A percentile compares a stretch with the other conserved stretches of the same genome.
Conservation (phyloP, 257 asterid genomes). For the Lavandula angustifolia region DNA sequence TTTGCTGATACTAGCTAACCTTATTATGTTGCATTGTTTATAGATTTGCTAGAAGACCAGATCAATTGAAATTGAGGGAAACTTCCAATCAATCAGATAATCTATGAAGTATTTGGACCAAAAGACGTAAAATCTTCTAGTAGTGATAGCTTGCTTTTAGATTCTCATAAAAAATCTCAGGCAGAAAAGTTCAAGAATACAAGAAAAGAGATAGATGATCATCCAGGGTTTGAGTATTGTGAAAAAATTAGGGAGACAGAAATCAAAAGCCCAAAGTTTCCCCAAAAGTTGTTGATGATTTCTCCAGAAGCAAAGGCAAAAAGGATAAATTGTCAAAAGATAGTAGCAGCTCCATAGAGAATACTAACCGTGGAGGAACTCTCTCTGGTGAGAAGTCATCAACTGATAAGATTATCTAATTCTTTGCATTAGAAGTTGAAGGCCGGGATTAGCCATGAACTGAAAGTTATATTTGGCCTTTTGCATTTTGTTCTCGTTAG, state of each 20-base stretch:
- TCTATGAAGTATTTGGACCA: slow-evolving; percentile 73
- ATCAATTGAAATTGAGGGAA: slow-evolving; percentile 85
- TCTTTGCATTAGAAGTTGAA: slow-evolving; percentile 38
- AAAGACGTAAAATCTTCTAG: slow-evolving; percentile 51
- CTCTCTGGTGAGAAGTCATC: slow-evolving; percentile 26
- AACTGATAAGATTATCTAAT: slow-evolving; percentile 25
- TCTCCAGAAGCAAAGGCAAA: slow-evolving; percentile 37
- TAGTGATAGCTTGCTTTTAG: slow-evolving; percentile 60
- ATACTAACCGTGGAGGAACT: slow-evolving; percentile 27
- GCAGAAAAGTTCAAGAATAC: slow-evolving; percentile 70
- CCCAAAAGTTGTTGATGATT: slow-evolving; percentile 31
- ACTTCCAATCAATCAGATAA: slow-evolving; percentile 66
- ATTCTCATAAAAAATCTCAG: slow-evolving; percentile 47
- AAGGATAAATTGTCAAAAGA: slow-evolving; percentile 35
- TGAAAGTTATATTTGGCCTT: slow-evolving; percentile 19
- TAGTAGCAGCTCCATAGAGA: slow-evolving; percentile 20
- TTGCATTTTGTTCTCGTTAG: slow-evolving; percentile 3
- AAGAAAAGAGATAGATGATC: slow-evolving; percentile 69
- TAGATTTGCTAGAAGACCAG: slow-evolving; percentile 73
- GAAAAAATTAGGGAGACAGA: slow-evolving; percentile 45
- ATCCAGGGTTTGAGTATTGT: slow-evolving; percentile 42
- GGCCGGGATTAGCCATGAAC: slow-evolving; percentile 36
- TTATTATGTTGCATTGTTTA: slow-evolving; percentile 15
- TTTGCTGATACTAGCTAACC: slow-evolving; percentile 2
- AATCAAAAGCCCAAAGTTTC: slow-evolving; percentile 40